These are phyloP conservation scores for Cryphonectria japonica DNA, from an alignment of 2,329 filamentous ascomycete species.

Conservation along the genomic window DNA sequence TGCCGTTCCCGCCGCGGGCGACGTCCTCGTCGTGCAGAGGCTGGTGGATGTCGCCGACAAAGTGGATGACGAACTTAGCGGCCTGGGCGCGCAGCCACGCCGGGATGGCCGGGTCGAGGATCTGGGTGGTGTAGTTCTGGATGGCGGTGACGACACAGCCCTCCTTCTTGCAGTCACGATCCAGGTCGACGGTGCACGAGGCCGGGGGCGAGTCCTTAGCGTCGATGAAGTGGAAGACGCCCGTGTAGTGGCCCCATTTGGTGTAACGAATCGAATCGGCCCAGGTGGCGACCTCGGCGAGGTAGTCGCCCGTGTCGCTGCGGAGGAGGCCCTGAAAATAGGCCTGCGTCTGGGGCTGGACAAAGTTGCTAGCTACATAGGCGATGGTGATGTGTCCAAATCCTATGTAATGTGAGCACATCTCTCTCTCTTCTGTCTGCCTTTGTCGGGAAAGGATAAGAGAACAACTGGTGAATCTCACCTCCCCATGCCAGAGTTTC, in stretches of 20 bases:
- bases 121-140: conserved; percentile 62
- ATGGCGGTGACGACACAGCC: conserved; percentile 67
- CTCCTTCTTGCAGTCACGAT: conserved; percentile 63
- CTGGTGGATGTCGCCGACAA: conserved; percentile 72
- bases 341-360: conserved; percentile 56
- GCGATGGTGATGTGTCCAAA: conserved; percentile 69
- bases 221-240: conserved; percentile 71
- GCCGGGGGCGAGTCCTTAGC: conserved; percentile 65
- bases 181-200: conserved; percentile 60
- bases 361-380: conserved; percentile 64
- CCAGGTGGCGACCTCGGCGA: conserved; percentile 68
- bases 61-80: conserved; percentile 70
- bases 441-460: not conserved
- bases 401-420: conserved; percentile 42
- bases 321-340: conserved; percentile 62
- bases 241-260: conserved; percentile 63
- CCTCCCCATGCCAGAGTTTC: conserved; percentile 47
- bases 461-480: conserved; percentile 34
- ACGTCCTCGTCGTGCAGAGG: conserved; percentile 69
- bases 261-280: conserved; percentile 69
- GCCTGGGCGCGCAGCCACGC: conserved; percentile 57
- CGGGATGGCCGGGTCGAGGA: conserved; percentile 51
- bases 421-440: not conserved
- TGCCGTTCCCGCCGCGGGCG: conserved; percentile 68
- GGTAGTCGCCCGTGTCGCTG: conserved; percentile 59